Evolutionary conservation across 2,329 filamentous ascomycete species (phyloP).

Genomic region (Pseudogymnoascus sp.): DNA sequence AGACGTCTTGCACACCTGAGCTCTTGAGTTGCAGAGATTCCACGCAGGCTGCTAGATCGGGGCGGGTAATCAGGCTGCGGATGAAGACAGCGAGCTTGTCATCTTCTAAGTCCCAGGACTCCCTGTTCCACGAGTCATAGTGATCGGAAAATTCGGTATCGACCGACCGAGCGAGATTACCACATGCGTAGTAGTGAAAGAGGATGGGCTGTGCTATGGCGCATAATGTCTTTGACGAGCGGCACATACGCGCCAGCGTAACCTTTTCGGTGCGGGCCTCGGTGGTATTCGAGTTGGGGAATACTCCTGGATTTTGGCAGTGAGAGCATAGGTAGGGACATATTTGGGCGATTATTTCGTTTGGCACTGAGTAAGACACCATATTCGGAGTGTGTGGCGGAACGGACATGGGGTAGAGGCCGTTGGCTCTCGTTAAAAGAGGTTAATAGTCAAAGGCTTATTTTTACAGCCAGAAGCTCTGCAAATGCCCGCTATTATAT

Average conservation of each 20-base stretch:
- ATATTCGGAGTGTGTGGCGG: not conserved
- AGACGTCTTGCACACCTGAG: not conserved
- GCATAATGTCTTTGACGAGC: not conserved
- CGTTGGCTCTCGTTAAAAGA: too few relatives aligned
- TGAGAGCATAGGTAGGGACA: not conserved
- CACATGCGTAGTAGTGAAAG: not conserved
- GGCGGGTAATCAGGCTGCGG: not conserved
- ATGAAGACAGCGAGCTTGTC: too few relatives aligned
- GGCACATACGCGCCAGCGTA: not conserved
- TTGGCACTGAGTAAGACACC: not conserved
- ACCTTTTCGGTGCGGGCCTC: slow-evolving; percentile 22
- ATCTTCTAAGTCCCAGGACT: not conserved
- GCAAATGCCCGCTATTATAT: too few relatives aligned
- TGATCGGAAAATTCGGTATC: too few relatives aligned
- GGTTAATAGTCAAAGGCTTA: too few relatives aligned
- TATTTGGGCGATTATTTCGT: not conserved
- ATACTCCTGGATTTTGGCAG: not conserved
- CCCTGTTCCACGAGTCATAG: not conserved
- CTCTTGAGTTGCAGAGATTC: not conserved
- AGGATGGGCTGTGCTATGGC: not conserved
- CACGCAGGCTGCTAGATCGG: not conserved
- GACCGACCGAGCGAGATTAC: not conserved
- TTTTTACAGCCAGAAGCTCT: too few relatives aligned
- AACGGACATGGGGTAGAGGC: too few relatives aligned
- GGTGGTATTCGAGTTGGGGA: not conserved